Base-by-base conservation (phyloP, 768 basidiomycete species). In the Boletus speciosus region DNA sequence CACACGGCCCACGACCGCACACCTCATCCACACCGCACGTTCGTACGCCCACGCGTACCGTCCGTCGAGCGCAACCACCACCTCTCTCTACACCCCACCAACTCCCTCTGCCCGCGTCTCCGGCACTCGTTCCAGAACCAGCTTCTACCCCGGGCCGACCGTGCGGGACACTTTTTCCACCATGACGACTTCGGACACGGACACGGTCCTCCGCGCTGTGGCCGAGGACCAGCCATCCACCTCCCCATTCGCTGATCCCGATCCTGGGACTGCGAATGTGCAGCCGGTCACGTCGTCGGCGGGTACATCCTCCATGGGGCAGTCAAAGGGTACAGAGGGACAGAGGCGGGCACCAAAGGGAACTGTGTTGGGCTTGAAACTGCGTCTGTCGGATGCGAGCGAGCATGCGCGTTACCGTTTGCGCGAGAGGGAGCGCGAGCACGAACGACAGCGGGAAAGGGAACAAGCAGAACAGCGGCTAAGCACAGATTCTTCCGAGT, bases 311-410 rank as follows among this genome's bases (percentile, higher is more conserved):
- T 5, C 32, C 25, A 2, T n/a, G 21, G 36, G 9, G 7, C 34
- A 11, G 47, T 25, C 51, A 12, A 35, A 15, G 15, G 10, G 25
- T 25, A 19, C 23, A 34, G 40, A 35, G 1, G 39, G 39, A 23
- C 37, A 31, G 21, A 4, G 2, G 15, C 25, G n/a, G 19, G 25
- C 35, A 4, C 38, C 42, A 0, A 6, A 19, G 14, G 63, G 64
- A 1, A 65, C 60, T 0, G 0, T 25, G 37, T 31, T 63, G 31
- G 64, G 58, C 6, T 25, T 65, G 35, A 64, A 53, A 25, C 2
- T 65, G 23, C 64, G 64, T 34, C 37, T 64, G 34, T 65, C 64
- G 42, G 62, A 66, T 32, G 65, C 65, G 25, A 64, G 62, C 48
- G 62, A 66, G 41, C 62, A 61, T 29, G 62, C 56, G 6, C 53